phyloP scores from a whole-genome alignment of 1,284 basidiomycete genomes.

The Inonotus obliquus region DNA sequence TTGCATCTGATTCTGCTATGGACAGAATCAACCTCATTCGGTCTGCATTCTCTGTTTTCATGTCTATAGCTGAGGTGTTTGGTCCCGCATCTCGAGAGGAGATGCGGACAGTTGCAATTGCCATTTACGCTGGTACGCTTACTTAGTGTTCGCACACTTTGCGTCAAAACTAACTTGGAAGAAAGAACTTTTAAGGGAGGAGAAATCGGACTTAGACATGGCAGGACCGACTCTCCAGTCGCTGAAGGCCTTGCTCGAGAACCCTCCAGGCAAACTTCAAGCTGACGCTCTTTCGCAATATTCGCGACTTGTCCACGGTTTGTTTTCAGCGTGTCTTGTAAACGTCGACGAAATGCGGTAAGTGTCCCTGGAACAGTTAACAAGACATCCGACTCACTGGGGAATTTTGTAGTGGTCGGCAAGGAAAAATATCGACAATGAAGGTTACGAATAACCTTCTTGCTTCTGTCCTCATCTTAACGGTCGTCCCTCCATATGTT shows the following conservation, averaged over 20 bases:
- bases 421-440: constrained; percentile 70
- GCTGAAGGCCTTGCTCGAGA: constrained; percentile 69
- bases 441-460: constrained; percentile 93
- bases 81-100: constrained; percentile 60
- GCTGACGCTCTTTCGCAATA: constrained; percentile 34
- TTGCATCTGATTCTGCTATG: constrained; percentile 28
- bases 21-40: constrained; percentile 67
- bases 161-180: not conserved
- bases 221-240: constrained; percentile 76
- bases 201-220: constrained; percentile 72
- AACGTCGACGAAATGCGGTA: constrained; percentile 92
- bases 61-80: constrained; percentile 57
- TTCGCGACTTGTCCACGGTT: constrained; percentile 71
- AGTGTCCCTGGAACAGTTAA: constrained; percentile 25
- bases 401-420: constrained; percentile 56
- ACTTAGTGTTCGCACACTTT: not conserved
- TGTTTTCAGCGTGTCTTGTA: constrained; percentile 80
- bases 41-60: constrained; percentile 63
- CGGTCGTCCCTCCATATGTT: constrained; percentile 65
- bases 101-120: constrained; percentile 74
- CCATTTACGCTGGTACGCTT: constrained; percentile 69
- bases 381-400: not conserved
- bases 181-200: constrained; percentile 81
- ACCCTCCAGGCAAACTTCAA: constrained; percentile 31
- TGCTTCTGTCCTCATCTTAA: constrained; percentile 82